Base-by-base conservation (phyloP, 2,329 filamentous ascomycete species). In the Cytospora mali region DNA sequence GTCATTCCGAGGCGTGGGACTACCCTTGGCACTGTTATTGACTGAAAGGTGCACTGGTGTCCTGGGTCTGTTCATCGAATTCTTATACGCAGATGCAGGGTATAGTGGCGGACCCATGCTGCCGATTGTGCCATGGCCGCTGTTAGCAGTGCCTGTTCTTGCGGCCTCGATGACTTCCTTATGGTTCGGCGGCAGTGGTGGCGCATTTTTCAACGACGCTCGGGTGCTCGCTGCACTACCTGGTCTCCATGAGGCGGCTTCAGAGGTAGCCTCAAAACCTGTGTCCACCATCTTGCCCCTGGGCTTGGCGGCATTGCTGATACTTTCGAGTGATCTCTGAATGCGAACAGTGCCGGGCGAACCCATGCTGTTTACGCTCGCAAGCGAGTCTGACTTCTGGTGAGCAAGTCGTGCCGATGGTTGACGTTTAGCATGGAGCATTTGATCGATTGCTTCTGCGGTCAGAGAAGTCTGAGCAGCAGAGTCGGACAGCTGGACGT, bases 381-480 rank as follows among this genome's bases (percentile, higher is more conserved):
- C 60, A 46, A 75, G 58, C 3, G 79, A 80, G 18, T 73, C 64
- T n/a, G 71, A 74, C 70, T 76, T 76, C 52, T 72, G 71, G 16
- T 76, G 73, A 14, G 68, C 69, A 29, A 68, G 66, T 28, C 67
- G 65, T 23, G 70, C 72, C 33, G 71, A 70, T 29, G 70, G 62
- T 27, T 70, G 70, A 46, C 65, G 64, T 68, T 85, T 86, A 59
- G 82, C 80, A 67, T 84, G 83, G 61, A 96, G 76, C 70, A 97
- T 81, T 61, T 86, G 84, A 68, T 97, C 93, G 66, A 97, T 92
- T 61, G 90, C 88, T 55, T 90, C 85, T 0, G 91, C 85, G n/a
- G 92, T 96, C 31, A 97, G 80, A 46, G 89, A 82, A 27, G 93
- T 97, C 76, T 97, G 94, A 16, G 90, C 89, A 58, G 88, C 85